Conservation (phyloP, 2,329 filamentous ascomycete genomes). For the Esteya vermicola region DNA sequence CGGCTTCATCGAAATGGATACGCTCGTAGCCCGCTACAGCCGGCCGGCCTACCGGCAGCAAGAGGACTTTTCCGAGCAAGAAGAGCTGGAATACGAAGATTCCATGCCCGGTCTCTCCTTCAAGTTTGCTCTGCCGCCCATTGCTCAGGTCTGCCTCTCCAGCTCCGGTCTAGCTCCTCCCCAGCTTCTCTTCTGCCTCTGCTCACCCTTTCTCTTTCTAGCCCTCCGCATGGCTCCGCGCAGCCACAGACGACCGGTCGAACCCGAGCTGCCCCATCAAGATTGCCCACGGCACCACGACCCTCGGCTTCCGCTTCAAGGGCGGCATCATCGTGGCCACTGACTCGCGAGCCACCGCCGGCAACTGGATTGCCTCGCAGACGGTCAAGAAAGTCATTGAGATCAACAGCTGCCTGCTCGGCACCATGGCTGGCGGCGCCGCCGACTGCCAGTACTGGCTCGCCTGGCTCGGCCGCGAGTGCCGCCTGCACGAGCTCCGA, state of each 20-base stretch:
- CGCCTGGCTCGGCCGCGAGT: conserved; percentile 97
- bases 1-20: conserved; percentile 58
- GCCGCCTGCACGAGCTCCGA: conserved; percentile 94
- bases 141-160: conserved; percentile 57
- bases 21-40: conserved; percentile 85
- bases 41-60: conserved; percentile 57
- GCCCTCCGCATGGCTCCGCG: conserved; percentile 89
- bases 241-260: conserved; percentile 90
- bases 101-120: conserved; percentile 65
- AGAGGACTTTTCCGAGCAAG: conserved; percentile 57
- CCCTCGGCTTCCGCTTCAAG: conserved; percentile 94
- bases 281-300: conserved; percentile 97
- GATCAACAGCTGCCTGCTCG: conserved; percentile 86
- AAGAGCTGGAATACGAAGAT: conserved; percentile 60
- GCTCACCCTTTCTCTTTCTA: conserved; percentile 20
- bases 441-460: conserved; percentile 99
- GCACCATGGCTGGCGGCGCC: conserved; percentile 96
- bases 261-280: conserved; percentile 98
- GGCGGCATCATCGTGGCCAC: conserved; percentile 97
- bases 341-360: conserved; percentile 90
- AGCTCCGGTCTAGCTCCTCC: background rate
- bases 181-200: too few relatives aligned
- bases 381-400: conserved; percentile 99
- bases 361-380: conserved; percentile 98
- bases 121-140: conserved; percentile 88